A percentile compares a stretch with the other conserved stretches of the same genome.
Conservation (phyloP, 805 yeast genomes). For the Saccharomycopsis lassenensis region DNA sequence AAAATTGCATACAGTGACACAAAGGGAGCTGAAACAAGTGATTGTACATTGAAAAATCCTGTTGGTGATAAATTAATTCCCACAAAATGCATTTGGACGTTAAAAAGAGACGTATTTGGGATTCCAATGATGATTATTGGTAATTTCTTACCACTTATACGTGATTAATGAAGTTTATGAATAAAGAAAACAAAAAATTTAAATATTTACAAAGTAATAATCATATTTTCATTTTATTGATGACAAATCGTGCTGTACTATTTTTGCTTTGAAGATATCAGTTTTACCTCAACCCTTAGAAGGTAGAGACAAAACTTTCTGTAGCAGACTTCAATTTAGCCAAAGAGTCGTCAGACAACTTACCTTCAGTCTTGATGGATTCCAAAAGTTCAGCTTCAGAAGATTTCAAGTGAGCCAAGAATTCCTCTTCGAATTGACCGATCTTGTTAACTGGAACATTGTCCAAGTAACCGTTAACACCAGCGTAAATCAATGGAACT, state of each 20-base stretch:
- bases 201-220: too few relatives aligned
- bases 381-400: conserved; percentile 77
- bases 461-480: conserved; percentile 99
- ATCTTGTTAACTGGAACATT: conserved; percentile 72
- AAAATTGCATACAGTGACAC: conserved; percentile 87
- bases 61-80: conserved; percentile 38
- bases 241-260: too few relatives aligned
- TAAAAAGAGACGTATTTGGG: conserved; percentile 91
- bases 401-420: conserved; percentile 85
- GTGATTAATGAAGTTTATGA: too few relatives aligned
- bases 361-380: conserved; percentile 82
- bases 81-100: conserved; percentile 84
- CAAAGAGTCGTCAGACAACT: conserved; percentile 77
- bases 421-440: conserved; percentile 84
- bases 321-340: conserved; percentile 84
- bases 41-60: conserved; percentile 67
- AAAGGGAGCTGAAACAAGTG: conserved; percentile 77
- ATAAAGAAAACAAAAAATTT: too few relatives aligned
- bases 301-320: conserved; percentile 86
- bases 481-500: conserved; percentile 97
- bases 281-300: too few relatives aligned
- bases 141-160: conserved; percentile 72
- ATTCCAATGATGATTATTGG: conserved; percentile 96
- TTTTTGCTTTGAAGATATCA: too few relatives aligned
- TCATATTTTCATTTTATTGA: too few relatives aligned